phyloP scores from a whole-genome alignment of 1,284 basidiomycete species.

The Blastosporella zonata region DNA sequence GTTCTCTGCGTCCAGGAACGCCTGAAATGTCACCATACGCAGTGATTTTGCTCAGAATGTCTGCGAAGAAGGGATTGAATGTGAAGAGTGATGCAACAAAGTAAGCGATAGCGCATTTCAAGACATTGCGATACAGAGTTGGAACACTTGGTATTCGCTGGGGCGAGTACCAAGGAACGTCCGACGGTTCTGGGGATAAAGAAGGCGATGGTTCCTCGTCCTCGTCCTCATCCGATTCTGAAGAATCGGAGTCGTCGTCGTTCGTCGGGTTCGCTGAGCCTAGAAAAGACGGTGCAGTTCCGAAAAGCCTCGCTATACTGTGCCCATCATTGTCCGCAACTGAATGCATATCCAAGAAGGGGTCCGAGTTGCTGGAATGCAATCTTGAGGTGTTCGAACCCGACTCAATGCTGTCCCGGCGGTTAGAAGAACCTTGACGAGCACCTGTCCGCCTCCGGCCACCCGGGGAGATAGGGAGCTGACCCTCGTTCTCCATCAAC shows the following conservation, averaged over 20 bases:
- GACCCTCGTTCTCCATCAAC: slow-evolving; percentile 64
- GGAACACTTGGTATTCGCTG: slow-evolving; percentile 34
- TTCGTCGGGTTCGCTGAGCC: slow-evolving; percentile 1
- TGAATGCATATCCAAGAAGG: slow-evolving; percentile 14
- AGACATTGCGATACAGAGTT: slow-evolving; percentile 64
- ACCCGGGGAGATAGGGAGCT: slow-evolving; percentile 27
- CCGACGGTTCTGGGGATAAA: slow-evolving; percentile 1
- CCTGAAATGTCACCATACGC: slow-evolving; percentile 33
- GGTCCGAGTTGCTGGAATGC: slow-evolving; percentile 11
- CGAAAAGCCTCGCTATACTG: slow-evolving; percentile 2
- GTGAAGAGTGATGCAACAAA: slow-evolving; percentile 91
- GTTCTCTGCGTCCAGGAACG: slow-evolving; percentile 35
- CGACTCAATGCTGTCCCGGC: slow-evolving; percentile 2
- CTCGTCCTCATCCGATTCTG: slow-evolving; percentile 20
- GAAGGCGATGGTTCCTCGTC: slow-evolving; percentile 14
- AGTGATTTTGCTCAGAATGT: slow-evolving; percentile 61
- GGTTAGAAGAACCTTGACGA: slow-evolving; percentile 4
- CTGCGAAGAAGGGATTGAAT: slow-evolving; percentile 72
- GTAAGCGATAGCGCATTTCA: slow-evolving; percentile 93
- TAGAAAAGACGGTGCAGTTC: slow-evolving; percentile 2
- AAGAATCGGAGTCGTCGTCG: slow-evolving; percentile 15
- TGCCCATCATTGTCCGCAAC: slow-evolving; percentile 6
- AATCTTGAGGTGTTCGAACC: not conserved
- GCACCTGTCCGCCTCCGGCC: slow-evolving; percentile 18
- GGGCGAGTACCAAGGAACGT: slow-evolving; percentile 18